A percentile compares a stretch with the other conserved stretches of the same genome.
These are phyloP conservation scores for Magnusiomyces ingens DNA, from an alignment of 1,139 yeast species.

Conservation along the genomic window DNA sequence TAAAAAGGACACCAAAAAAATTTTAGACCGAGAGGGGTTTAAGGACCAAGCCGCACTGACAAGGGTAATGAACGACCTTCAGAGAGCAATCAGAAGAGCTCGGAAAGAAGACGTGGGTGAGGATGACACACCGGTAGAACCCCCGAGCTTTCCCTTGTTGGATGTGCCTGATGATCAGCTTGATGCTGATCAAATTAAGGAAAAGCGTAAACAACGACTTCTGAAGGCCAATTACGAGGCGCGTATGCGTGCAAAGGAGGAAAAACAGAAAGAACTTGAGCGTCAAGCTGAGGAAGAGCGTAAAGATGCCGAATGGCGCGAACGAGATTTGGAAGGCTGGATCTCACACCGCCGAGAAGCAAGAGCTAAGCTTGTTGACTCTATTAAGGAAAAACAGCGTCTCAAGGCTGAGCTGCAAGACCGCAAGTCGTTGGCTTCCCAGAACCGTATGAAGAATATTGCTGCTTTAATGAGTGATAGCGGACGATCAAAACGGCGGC, in stretches of 20 bases:
- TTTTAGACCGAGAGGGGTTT: conserved; percentile 68
- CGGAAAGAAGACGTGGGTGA: conserved; percentile 59
- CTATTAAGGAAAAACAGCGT: conserved; percentile 60
- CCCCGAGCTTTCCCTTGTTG: conserved; percentile 69
- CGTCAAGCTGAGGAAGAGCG: conserved; percentile 40
- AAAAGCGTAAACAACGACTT: conserved; percentile 76
- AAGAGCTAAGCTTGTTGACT: conserved; percentile 50
- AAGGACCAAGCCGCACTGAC: conserved; percentile 65
- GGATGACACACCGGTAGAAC: conserved; percentile 40
- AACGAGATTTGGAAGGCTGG: conserved; percentile 73
- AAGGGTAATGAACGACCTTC: conserved; percentile 60
- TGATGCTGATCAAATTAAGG: conserved; percentile 72
- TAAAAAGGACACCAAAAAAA: conserved; percentile 41
- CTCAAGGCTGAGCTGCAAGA: conserved; percentile 75
- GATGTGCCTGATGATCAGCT: conserved; percentile 74
- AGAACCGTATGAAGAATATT: conserved; percentile 83
- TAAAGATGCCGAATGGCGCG: conserved; percentile 74
- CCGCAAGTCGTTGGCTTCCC: conserved; percentile 87
- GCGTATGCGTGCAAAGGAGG: conserved; percentile 72
- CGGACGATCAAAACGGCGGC: conserved; percentile 29
- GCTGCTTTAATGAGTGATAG: conserved; percentile 75
- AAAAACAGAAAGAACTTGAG: conserved; percentile 55
- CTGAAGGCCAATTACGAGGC: conserved; percentile 87
- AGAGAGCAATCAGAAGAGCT: conserved; percentile 61
- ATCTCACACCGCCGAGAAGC: conserved; percentile 58